These are phyloP conservation scores for Erodium moschatum DNA, from an alignment of 441 rosid genomes.

Conservation along the genomic window DNA sequence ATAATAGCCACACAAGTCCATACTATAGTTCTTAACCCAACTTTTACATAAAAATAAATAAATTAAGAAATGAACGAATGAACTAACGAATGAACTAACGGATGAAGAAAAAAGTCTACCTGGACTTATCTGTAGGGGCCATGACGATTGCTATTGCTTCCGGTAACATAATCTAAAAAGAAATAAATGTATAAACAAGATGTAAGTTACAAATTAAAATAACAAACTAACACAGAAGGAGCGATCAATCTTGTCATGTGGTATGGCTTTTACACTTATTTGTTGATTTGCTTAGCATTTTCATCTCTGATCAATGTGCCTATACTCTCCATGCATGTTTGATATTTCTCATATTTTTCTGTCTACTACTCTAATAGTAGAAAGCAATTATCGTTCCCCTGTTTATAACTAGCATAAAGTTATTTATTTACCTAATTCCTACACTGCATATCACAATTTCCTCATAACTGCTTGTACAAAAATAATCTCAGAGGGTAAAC, in stretches of 20 bases:
- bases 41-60: too few species aligned
- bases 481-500: background rate
- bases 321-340: background rate
- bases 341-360: background rate
- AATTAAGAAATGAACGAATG: too few species aligned
- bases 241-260: background rate
- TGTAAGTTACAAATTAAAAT: background rate
- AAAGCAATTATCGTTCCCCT: background rate
- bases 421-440: background rate
- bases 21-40: too few species aligned
- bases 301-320: background rate
- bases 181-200: background rate
- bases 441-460: background rate
- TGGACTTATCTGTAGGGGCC: slow-evolving; percentile 81
- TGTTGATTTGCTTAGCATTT: background rate
- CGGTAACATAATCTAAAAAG: slow-evolving; percentile 71
- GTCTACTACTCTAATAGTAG: background rate
- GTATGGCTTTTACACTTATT: background rate
- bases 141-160: slow-evolving; percentile 93
- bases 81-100: background rate
- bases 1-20: too few species aligned
- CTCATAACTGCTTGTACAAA: background rate
- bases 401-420: background rate
- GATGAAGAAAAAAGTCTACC: slow-evolving; percentile 27
- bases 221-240: background rate